Evolutionary conservation across 2,329 filamentous ascomycete species (phyloP), one percentile per base, ranked within the genome.

Genomic region (Paradendryphiella salina): DNA sequence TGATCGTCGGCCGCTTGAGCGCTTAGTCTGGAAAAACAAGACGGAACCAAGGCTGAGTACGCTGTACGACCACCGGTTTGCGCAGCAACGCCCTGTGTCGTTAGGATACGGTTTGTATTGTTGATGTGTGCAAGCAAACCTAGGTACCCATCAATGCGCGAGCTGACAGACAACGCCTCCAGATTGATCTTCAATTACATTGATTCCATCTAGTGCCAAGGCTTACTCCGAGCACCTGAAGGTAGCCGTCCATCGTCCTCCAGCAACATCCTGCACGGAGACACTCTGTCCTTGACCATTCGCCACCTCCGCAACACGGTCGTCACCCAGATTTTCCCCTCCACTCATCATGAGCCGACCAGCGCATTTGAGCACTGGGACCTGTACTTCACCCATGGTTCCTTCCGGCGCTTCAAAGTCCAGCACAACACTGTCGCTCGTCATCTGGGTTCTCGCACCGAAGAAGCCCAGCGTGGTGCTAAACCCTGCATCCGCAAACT

Each of bases 401-500:
- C 65, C 68, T 33, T 59, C 53, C 0, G 69, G 70, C 21, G 66
- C 50, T 45, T 70, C 63, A 49, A 73, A 69, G 10, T 61, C 59
- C 18, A 69, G 46, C 18, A 51, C 32, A n/a, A 63, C 38, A 4
- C 56, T 55, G 3, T 42, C 60, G 18, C 62, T 56, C 10, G 20
- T 34, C 1, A 66, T 15, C 34, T 57, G 41, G 2, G 63, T 68
- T 50, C 61, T 69, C 10, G 73, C 68, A 2, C 63, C 58, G 53
- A 76, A 77, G 31, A 60, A 60, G 0, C 75, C 75, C 31, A 75
- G 35, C 6, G 51, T 56, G 3, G 72, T 77, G 15, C 58, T 57
- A 44, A 74, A 77, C 0, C 74, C 74, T 4, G 73, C 73, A 41
- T 75, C 66, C 3, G 69, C 69, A 42, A 50, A 46, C 40, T 63